Percentiles rank a stretch among this genome's conserved stretches.
Conservation (phyloP, 345 rosid genomes). For the Bruguiera gymnorhiza region DNA sequence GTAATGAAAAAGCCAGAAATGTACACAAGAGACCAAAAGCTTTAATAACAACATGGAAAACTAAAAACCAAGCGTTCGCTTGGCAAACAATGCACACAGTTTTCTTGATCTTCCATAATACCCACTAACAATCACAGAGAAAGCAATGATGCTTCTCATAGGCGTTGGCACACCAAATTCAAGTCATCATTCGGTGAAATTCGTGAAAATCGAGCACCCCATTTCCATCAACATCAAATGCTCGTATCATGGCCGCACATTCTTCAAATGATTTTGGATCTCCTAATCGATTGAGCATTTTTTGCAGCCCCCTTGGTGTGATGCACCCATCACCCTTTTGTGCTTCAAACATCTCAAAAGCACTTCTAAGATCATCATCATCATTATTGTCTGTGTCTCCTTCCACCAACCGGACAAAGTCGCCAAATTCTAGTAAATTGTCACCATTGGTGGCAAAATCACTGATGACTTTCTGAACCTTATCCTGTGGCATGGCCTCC, state of each 20-base stretch:
- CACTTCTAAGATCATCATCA: constrained; percentile 27
- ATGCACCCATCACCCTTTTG: constrained; percentile 26
- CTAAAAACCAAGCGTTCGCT: too few species aligned
- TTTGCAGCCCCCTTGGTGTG: constrained; percentile 30
- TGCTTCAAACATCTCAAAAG: constrained; percentile 32
- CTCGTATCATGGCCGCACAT: constrained; percentile 28
- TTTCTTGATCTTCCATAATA: too few species aligned
- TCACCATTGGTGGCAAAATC: constrained; percentile 29
- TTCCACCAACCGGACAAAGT: constrained; percentile 28
- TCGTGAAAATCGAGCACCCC: constrained; percentile 40
- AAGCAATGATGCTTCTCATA: background rate
- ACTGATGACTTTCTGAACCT: constrained; percentile 14
- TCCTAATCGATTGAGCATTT: constrained; percentile 21
- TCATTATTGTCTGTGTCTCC: background rate
- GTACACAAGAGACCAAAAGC: too few species aligned
- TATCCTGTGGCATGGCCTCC: constrained; percentile 17
- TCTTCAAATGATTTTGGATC: constrained; percentile 28
- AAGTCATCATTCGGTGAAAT: constrained; percentile 37
- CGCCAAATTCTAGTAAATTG: constrained; percentile 16
- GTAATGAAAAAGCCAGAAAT: too few species aligned
- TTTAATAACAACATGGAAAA: too few species aligned
- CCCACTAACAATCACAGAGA: background rate
- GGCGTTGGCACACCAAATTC: background rate
- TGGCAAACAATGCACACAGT: too few species aligned
- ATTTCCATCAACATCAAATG: constrained; percentile 35